phyloP scores from a whole-genome alignment of 2,329 filamentous ascomycete genomes.

The Diaporthe longicolla region DNA sequence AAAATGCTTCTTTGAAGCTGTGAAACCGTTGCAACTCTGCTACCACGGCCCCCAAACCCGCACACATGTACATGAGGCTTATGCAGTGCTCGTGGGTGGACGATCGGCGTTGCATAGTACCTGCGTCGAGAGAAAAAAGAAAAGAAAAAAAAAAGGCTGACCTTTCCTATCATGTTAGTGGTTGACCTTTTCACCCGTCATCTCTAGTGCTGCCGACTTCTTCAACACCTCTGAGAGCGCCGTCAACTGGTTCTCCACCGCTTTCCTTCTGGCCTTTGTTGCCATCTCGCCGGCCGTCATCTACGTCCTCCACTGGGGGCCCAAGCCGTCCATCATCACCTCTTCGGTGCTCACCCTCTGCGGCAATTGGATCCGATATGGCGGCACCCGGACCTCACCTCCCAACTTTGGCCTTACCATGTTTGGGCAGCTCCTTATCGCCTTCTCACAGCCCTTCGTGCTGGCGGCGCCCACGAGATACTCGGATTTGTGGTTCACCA shows the following conservation, averaged over 20 bases:
- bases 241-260: slow-evolving; percentile 94
- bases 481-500: slow-evolving; percentile 95
- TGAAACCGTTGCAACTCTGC: neutral
- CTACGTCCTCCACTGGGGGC: slow-evolving; percentile 83
- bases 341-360: slow-evolving; percentile 80
- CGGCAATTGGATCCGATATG: slow-evolving; percentile 94
- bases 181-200: slow-evolving; percentile 92
- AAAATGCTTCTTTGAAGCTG: neutral
- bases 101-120: neutral
- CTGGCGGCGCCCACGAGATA: slow-evolving; percentile 91
- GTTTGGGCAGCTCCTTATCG: slow-evolving; percentile 92
- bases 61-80: neutral
- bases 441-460: slow-evolving; percentile 92
- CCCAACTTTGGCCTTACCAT: slow-evolving; percentile 83
- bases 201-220: slow-evolving; percentile 79
- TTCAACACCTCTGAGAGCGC: slow-evolving; percentile 80
- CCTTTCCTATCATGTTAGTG: slow-evolving; percentile 69
- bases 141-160: slow-evolving; percentile 7
- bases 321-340: slow-evolving; percentile 81
- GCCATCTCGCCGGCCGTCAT: slow-evolving; percentile 80
- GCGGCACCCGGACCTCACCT: slow-evolving; percentile 68
- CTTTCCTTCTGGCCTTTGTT: slow-evolving; percentile 88
- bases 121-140: slow-evolving; percentile 1
- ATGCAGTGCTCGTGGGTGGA: neutral
- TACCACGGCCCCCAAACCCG: neutral